A percentile compares a stretch with the other conserved stretches of the same genome.
Conservation (phyloP, 225 moss, liverwort and hornwort species). For the Pseudisothecium myosuroides region DNA sequence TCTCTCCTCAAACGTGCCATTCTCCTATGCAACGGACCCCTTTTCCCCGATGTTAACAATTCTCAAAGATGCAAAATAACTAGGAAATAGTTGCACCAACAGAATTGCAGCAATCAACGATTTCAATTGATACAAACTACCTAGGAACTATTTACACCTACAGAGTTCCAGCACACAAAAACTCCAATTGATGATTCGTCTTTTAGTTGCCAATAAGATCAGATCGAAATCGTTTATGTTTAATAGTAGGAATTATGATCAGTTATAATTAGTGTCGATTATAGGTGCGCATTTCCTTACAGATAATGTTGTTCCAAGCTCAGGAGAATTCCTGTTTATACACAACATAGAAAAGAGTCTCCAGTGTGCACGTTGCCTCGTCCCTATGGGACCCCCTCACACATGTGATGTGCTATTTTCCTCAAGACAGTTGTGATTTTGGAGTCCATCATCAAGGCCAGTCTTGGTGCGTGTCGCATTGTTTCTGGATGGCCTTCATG, state of each 20-base stretch:
- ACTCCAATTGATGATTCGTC: neutral
- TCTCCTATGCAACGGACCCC: neutral
- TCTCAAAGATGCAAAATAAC: neutral
- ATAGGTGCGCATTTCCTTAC: neutral
- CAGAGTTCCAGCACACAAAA: neutral
- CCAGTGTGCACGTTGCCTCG: neutral
- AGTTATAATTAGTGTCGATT: neutral
- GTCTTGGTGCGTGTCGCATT: neutral
- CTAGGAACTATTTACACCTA: neutral
- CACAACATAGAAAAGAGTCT: neutral
- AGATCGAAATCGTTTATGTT: neutral
- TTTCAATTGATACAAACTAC: neutral
- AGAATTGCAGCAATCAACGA: neutral
- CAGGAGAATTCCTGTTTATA: neutral
- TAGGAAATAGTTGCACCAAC: neutral
- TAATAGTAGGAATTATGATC: neutral
- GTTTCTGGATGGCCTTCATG: slow-evolving; percentile 19
- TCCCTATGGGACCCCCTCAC: neutral
- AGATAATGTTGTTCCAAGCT: neutral
- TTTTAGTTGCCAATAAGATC: no score
- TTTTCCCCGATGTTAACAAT: no score
- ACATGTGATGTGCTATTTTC: neutral
- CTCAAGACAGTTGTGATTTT: neutral
- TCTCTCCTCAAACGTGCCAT: neutral
- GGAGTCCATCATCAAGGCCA: neutral